Conservation (phyloP, 2,329 filamentous ascomycete species). For the Nothopassalora personata region DNA sequence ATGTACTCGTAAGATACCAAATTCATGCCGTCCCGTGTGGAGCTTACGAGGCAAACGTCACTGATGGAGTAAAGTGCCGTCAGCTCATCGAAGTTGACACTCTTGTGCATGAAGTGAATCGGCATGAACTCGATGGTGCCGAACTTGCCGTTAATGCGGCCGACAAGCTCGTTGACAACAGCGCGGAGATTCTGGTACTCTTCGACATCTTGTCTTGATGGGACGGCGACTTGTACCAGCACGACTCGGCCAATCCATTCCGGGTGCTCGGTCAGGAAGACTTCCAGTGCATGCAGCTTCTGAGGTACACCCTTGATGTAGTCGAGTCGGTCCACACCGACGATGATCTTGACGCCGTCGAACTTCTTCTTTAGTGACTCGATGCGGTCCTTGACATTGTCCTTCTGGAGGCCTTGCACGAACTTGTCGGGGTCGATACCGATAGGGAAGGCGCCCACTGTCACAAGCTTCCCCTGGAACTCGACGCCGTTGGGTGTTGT, state of each 20-base stretch:
- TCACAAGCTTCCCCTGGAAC: slow-evolving; percentile 80
- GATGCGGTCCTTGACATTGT: slow-evolving; percentile 83
- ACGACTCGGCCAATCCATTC: slow-evolving; percentile 98
- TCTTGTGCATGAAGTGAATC: slow-evolving; percentile 97
- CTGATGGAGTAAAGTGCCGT: slow-evolving; percentile 89
- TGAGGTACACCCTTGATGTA: slow-evolving; percentile 99
- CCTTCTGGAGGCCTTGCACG: slow-evolving; percentile 77
- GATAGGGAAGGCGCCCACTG: slow-evolving; percentile 92
- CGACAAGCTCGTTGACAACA: slow-evolving; percentile 93
- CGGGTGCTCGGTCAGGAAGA: slow-evolving; percentile 93
- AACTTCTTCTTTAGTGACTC: slow-evolving; percentile 82
- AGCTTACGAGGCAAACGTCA: slow-evolving; percentile 87
- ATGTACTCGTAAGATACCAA: slow-evolving; percentile 98
- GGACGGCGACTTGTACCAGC: slow-evolving; percentile 90
- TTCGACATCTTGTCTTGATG: slow-evolving; percentile 90
- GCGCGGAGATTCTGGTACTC: slow-evolving; percentile 95
- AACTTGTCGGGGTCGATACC: slow-evolving; percentile 98
- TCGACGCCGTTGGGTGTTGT: slow-evolving; percentile 93
- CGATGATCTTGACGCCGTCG: slow-evolving; percentile 90
- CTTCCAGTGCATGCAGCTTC: slow-evolving; percentile 91
- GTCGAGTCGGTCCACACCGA: slow-evolving; percentile 92
- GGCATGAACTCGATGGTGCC: slow-evolving; percentile 98
- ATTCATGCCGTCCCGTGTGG: slow-evolving; percentile 98
- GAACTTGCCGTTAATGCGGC: slow-evolving; percentile 94
- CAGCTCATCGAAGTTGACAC: slow-evolving; percentile 88